These are phyloP conservation scores for Postia placenta DNA, from an alignment of 768 basidiomycete genomes.

Conservation along the genomic window DNA sequence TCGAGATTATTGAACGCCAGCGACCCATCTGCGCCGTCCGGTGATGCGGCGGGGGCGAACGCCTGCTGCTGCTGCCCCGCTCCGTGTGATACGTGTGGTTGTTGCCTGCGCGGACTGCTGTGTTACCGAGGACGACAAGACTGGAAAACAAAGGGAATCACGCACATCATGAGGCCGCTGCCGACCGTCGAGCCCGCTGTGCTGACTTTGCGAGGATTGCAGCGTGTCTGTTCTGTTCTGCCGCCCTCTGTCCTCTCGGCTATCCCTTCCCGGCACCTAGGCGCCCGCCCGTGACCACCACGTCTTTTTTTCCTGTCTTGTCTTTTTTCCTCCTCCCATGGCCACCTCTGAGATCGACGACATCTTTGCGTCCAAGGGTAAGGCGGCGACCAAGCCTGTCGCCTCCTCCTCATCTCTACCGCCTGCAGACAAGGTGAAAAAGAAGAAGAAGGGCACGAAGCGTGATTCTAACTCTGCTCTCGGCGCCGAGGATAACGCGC, in stretches of 20 bases:
- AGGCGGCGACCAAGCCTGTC: slow-evolving; percentile 14
- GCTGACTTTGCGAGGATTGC: background rate
- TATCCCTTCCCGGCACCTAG: background rate
- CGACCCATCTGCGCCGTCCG: slow-evolving; percentile 8
- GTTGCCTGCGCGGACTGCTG: background rate
- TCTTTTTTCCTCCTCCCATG: slow-evolving; percentile 24
- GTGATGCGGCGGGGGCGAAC: background rate
- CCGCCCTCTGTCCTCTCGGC: background rate
- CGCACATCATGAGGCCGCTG: background rate
- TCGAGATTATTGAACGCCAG: slow-evolving; percentile 45
- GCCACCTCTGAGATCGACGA: slow-evolving; percentile 77
- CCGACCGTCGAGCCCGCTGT: background rate
- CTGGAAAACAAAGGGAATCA: background rate
- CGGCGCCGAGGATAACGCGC: slow-evolving; percentile 7
- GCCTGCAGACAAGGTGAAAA: slow-evolving; percentile 24
- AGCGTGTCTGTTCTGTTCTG: background rate
- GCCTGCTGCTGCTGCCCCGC: background rate
- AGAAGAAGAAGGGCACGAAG: slow-evolving; percentile 35
- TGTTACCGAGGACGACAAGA: background rate
- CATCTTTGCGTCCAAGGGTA: slow-evolving; percentile 66
- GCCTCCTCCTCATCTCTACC: slow-evolving; percentile 24
- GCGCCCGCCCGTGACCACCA: slow-evolving; percentile 3
- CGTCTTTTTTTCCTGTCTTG: slow-evolving; percentile 5
- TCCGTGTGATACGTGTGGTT: background rate
- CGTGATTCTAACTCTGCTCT: slow-evolving; percentile 8